Evolutionary conservation across 1,284 basidiomycete genomes (phyloP).

Genomic region (Ceratobasidium sp.): DNA sequence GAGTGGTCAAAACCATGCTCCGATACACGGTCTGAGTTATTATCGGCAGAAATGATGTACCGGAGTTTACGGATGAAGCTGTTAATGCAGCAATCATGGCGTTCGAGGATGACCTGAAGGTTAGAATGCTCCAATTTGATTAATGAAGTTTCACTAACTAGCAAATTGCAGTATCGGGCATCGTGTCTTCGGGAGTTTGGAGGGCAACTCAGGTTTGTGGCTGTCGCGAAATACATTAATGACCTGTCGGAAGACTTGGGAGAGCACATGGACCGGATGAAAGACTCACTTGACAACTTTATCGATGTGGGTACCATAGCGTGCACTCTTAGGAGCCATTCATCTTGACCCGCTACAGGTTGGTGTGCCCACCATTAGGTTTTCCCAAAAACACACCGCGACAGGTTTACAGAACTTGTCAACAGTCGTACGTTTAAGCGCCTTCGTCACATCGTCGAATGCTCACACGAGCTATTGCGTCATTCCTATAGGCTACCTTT

Average conservation of each 20-base stretch:
- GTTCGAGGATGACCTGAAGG: slow-evolving; percentile 77
- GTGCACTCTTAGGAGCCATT: too few relatives aligned
- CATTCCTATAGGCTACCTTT: slow-evolving; percentile 68
- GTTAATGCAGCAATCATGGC: slow-evolving; percentile 75
- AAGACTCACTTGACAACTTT: slow-evolving; percentile 73
- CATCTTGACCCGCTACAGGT: neutral
- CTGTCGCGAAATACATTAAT: slow-evolving; percentile 79
- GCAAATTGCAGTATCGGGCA: slow-evolving; percentile 71
- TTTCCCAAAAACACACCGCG: slow-evolving; percentile 79
- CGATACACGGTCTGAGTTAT: neutral
- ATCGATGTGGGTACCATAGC: slow-evolving; percentile 70
- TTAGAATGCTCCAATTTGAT: slow-evolving; percentile 53
- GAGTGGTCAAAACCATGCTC: slow-evolving; percentile 53
- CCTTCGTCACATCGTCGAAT: neutral
- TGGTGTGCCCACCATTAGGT: slow-evolving; percentile 82
- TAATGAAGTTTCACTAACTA: neutral
- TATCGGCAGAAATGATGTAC: slow-evolving; percentile 38
- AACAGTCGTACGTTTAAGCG: slow-evolving; percentile 62
- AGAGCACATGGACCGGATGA: slow-evolving; percentile 76
- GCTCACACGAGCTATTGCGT: neutral
- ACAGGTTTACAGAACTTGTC: slow-evolving; percentile 77
- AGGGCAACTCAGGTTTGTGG: slow-evolving; percentile 76
- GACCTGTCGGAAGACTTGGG: slow-evolving; percentile 76
- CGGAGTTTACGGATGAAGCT: slow-evolving; percentile 68
- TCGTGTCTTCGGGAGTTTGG: slow-evolving; percentile 74